Evolutionary conservation across 345 rosid genomes (phyloP).

Genomic region (Kernera saxatilis): DNA sequence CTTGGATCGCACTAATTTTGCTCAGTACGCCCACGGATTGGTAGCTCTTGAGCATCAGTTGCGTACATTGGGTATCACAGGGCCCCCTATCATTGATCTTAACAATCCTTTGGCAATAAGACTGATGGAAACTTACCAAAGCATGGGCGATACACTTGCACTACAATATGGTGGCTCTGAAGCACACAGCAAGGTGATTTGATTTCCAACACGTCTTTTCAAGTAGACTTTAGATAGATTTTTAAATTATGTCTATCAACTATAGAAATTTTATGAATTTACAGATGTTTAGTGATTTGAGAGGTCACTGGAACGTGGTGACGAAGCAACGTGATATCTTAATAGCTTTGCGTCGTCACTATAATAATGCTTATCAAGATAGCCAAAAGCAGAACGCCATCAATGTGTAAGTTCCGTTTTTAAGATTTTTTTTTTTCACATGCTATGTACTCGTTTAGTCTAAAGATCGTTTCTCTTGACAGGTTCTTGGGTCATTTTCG

Average conservation of each 20-base stretch:
- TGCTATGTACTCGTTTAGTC: not conserved
- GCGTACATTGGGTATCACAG: conserved; percentile 50
- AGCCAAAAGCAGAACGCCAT: conserved; percentile 28
- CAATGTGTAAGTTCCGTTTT: conserved; percentile 25
- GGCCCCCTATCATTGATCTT: conserved; percentile 49
- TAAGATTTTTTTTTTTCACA: not conserved
- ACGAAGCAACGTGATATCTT: conserved; percentile 14
- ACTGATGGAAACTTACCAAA: conserved; percentile 66
- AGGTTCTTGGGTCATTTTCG: conserved; percentile 35
- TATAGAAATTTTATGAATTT: not conserved
- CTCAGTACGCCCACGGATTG: conserved; percentile 80
- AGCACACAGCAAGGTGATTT: conserved; percentile 81
- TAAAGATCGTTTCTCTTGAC: not conserved
- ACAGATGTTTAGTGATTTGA: conserved; percentile 28
- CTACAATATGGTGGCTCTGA: conserved; percentile 94
- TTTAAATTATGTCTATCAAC: conserved; percentile 1
- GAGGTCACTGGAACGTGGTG: conserved; percentile 28
- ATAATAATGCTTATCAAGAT: conserved; percentile 24
- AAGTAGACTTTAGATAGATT: not conserved
- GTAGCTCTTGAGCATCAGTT: conserved; percentile 73
- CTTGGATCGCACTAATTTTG: conserved; percentile 91
- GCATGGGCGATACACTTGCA: conserved; percentile 86
- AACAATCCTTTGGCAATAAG: conserved; percentile 59
- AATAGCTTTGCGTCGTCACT: conserved; percentile 27
- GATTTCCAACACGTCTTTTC: not conserved